These are phyloP conservation scores for Keithomyces neogunnii DNA, from an alignment of 2,329 filamentous ascomycete species.

Conservation along the genomic window DNA sequence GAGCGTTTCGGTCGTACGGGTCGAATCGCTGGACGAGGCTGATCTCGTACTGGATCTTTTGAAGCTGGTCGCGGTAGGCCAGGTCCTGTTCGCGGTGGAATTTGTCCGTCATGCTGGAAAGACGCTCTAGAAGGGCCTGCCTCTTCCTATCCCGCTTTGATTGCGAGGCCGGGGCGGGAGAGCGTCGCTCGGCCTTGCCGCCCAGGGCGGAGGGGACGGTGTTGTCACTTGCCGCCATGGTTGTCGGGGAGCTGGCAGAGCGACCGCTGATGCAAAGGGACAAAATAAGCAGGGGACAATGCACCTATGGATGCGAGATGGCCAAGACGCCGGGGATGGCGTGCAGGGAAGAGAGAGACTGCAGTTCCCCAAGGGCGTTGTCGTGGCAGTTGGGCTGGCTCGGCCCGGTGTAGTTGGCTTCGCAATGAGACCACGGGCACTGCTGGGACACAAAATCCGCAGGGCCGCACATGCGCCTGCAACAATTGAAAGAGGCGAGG, in stretches of 20 bases:
- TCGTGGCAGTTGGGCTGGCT: no score
- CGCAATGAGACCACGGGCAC: not conserved
- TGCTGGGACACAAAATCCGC: not conserved
- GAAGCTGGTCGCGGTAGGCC: conserved; percentile 81
- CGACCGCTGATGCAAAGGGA: not conserved
- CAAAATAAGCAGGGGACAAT: not conserved
- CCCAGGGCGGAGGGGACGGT: conserved; percentile 22
- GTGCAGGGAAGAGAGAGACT: not conserved
- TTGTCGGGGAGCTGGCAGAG: not conserved
- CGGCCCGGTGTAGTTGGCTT: no score
- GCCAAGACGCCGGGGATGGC: no score
- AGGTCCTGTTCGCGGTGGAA: conserved; percentile 75
- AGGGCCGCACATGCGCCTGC: not conserved
- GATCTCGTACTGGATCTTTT: conserved; percentile 87
- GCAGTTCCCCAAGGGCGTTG: not conserved
- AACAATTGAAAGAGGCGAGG: not conserved
- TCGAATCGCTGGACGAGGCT: conserved; percentile 78
- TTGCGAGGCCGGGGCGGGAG: conserved; percentile 30
- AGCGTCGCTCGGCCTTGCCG: conserved; percentile 27
- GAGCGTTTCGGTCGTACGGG: conserved; percentile 63
- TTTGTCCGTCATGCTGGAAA: conserved; percentile 65
- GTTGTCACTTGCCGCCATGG: conserved; percentile 32
- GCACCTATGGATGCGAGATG: not conserved
- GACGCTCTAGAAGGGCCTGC: conserved; percentile 70
- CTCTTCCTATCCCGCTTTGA: conserved; percentile 90